Evolutionary conservation across 2,329 filamentous ascomycete species (phyloP).

Genomic region (Juglanconis juglandina): DNA sequence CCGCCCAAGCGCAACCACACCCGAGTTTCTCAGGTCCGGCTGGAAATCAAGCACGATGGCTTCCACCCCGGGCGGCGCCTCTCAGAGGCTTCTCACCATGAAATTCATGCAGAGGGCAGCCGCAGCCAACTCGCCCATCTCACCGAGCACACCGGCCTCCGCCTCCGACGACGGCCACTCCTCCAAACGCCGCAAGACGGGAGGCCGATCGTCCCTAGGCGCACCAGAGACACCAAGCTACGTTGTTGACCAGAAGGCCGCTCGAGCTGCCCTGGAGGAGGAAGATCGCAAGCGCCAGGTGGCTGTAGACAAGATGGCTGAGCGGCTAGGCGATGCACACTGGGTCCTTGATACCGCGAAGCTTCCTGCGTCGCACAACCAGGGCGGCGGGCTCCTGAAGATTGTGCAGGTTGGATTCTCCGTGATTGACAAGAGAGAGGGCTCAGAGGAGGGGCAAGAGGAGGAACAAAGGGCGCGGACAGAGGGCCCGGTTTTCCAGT

Average conservation of each 20-base stretch:
- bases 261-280: constrained; percentile 61
- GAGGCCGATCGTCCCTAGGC: constrained; percentile 26
- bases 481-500: constrained; percentile 12
- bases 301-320: constrained; percentile 59
- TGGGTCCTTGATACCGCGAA: constrained; percentile 64
- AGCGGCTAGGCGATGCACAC: constrained; percentile 65
- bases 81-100: constrained; percentile 85
- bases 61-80: constrained; percentile 66
- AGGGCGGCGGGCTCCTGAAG: constrained; percentile 38
- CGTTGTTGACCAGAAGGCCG: constrained; percentile 54
- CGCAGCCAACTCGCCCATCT: constrained; percentile 50
- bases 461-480: constrained; percentile 28
- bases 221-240: constrained; percentile 32
- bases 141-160: constrained; percentile 38
- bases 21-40: background rate
- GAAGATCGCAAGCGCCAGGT: constrained; percentile 64
- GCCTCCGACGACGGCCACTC: constrained; percentile 45
- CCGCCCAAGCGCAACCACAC: background rate
- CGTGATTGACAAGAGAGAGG: constrained; percentile 40
- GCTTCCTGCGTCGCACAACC: constrained; percentile 7
- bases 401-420: constrained; percentile 59
- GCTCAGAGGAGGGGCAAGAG: constrained; percentile 16
- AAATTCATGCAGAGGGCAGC: constrained; percentile 95
- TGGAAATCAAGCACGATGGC: constrained; percentile 33
- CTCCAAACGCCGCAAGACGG: constrained; percentile 62